Percentiles rank a stretch among this genome's conserved stretches.
phyloP scores from a whole-genome alignment of 1,139 yeast genomes.

The Sugiyamaella pinicola region DNA sequence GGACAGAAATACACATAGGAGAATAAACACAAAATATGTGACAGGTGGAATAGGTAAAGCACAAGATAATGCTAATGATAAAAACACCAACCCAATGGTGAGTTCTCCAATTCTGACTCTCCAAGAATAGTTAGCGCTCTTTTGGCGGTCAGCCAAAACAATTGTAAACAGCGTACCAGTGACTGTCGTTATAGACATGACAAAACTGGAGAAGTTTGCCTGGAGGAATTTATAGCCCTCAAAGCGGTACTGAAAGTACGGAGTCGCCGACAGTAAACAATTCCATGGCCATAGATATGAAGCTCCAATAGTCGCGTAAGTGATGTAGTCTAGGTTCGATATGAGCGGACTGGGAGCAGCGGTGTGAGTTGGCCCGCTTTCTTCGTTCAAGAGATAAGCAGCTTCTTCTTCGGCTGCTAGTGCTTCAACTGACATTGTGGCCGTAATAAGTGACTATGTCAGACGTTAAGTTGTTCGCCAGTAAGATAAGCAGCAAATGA shows the following conservation, averaged over 20 bases:
- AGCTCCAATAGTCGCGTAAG: conserved; percentile 68
- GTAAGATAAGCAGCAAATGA: background rate
- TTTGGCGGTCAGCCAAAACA: conserved; percentile 68
- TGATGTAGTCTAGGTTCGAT: conserved; percentile 49
- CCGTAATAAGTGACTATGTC: too few relatives aligned
- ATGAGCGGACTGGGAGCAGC: background rate
- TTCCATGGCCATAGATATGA: conserved; percentile 92
- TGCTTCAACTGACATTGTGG: background rate
- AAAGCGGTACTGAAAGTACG: conserved; percentile 73
- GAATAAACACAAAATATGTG: conserved; percentile 52
- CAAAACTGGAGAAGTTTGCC: conserved; percentile 71
- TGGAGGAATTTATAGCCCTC: conserved; percentile 55
- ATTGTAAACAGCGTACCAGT: conserved; percentile 64
- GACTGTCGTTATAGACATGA: conserved; percentile 86
- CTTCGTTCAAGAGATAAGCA: conserved; percentile 4
- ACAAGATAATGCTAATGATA: conserved; percentile 46
- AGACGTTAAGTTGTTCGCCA: background rate
- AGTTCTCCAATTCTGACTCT: conserved; percentile 64
- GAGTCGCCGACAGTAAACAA: conserved; percentile 82
- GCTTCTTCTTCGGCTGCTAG: conserved; percentile 6
- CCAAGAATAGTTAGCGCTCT: conserved; percentile 59
- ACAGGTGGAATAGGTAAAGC: conserved; percentile 46
- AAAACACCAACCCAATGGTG: conserved; percentile 58
- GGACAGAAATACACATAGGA: conserved; percentile 49
- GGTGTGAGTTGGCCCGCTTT: too few relatives aligned